Percentiles rank a stretch among this genome's conserved stretches.
Evolutionary conservation across 148 eudicot genomes (phyloP).

Genomic region (Camellia granthamiana): DNA sequence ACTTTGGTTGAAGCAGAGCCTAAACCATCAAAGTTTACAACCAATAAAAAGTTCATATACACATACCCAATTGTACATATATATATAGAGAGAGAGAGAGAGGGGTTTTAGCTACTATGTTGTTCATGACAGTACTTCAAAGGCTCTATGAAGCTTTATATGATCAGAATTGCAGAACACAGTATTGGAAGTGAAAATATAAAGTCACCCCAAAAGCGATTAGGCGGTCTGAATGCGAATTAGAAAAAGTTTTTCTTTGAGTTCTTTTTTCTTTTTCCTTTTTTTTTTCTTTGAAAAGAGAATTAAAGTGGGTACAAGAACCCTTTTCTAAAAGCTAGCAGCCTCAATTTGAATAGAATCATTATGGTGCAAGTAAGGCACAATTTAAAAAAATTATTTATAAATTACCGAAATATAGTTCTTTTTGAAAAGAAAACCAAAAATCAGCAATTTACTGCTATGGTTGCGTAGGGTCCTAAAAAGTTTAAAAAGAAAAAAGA

Average conservation of each 20-base stretch:
- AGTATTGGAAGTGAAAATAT: not conserved
- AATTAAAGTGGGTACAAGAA: not conserved
- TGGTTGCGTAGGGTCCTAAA: too few relatives aligned
- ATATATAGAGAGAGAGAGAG: not conserved
- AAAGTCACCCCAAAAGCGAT: not conserved
- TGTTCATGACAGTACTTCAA: not conserved
- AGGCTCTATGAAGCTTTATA: too few relatives aligned
- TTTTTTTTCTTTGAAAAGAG: not conserved
- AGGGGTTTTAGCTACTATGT: not conserved
- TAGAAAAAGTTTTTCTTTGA: not conserved
- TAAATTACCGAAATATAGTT: not conserved
- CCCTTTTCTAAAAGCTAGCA: slow-evolving; percentile 4
- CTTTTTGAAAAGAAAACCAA: not conserved
- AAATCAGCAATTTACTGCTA: not conserved
- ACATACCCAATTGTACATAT: too few relatives aligned
- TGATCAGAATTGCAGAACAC: not conserved
- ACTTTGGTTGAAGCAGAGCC: not conserved
- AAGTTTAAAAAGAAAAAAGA: not conserved
- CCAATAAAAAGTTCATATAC: too few relatives aligned
- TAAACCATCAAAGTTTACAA: not conserved
- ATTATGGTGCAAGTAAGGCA: not conserved
- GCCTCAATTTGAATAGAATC: not conserved
- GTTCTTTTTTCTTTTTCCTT: too few relatives aligned
- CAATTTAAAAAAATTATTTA: not conserved
- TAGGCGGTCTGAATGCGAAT: not conserved